Evolutionary conservation across 768 basidiomycete genomes (phyloP).

Genomic region (Tremella yokohamensis): DNA sequence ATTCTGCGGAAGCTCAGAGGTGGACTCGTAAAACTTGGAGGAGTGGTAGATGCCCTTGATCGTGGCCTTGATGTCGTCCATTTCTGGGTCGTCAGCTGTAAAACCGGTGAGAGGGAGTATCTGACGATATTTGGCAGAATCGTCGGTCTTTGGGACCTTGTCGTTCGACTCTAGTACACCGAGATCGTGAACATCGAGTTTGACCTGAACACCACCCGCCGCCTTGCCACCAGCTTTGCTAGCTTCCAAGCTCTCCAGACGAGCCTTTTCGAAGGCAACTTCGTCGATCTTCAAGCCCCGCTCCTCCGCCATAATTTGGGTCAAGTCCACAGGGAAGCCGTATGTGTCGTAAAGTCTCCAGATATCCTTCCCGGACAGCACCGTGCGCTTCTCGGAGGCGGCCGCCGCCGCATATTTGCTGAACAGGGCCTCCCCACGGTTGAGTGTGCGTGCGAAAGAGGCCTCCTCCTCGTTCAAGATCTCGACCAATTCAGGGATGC

Average conservation of each 20-base stretch:
- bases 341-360: conserved; percentile 98
- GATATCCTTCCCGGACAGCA: conserved; percentile 84
- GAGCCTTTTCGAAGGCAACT: conserved; percentile 81
- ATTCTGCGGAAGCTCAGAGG: conserved; percentile 63
- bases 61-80: conserved; percentile 69
- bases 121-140: conserved; percentile 84
- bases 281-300: conserved; percentile 78
- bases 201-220: conserved; percentile 61
- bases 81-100: conserved; percentile 54
- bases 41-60: conserved; percentile 82
- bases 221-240: conserved; percentile 73
- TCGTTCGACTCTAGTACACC: conserved; percentile 75
- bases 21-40: conserved; percentile 69
- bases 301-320: conserved; percentile 95
- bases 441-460: conserved; percentile 93
- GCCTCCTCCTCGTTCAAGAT: conserved; percentile 97
- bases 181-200: conserved; percentile 93
- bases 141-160: conserved; percentile 83
- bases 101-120: background rate
- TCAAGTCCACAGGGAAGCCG: conserved; percentile 95
- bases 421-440: conserved; percentile 93
- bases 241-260: conserved; percentile 81
- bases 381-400: conserved; percentile 60
- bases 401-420: conserved; percentile 76
- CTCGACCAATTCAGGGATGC: conserved; percentile 78